Conservation (phyloP, 805 yeast species). For the Blastobotrys parvus region DNA sequence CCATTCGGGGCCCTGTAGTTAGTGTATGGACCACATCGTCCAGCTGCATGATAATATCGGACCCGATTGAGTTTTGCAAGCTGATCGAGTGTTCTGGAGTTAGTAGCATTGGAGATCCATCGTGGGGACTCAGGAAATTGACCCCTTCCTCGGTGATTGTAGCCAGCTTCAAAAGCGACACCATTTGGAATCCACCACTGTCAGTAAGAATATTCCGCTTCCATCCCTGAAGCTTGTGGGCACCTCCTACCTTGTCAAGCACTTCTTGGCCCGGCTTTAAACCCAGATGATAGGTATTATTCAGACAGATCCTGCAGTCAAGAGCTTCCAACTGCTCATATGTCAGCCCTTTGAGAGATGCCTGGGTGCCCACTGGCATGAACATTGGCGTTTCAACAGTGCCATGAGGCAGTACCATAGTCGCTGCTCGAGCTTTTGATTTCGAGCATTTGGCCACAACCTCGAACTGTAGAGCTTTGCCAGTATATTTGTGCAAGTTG, state of each 20-base stretch:
- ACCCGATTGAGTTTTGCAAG: slow-evolving; percentile 36
- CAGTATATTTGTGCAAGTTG: slow-evolving; percentile 8
- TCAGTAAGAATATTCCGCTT: slow-evolving; percentile 36
- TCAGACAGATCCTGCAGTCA: slow-evolving; percentile 36
- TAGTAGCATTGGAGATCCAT: slow-evolving; percentile 37
- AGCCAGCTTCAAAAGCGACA: slow-evolving; percentile 35
- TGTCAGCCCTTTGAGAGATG: slow-evolving; percentile 37
- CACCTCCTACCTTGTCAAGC: slow-evolving; percentile 36
- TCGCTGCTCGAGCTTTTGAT: slow-evolving; percentile 37
- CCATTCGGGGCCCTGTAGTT: slow-evolving; percentile 37
- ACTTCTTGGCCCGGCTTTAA: slow-evolving; percentile 36
- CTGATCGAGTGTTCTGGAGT: slow-evolving; percentile 41
- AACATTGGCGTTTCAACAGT: slow-evolving; percentile 37
- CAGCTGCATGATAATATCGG: slow-evolving; percentile 40
- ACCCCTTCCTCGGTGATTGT: slow-evolving; percentile 41
- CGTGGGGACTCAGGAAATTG: slow-evolving; percentile 37
- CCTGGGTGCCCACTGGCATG: slow-evolving; percentile 43
- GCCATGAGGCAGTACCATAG: slow-evolving; percentile 36
- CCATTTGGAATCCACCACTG: slow-evolving; percentile 41
- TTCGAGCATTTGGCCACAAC: slow-evolving; percentile 35
- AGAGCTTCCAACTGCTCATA: slow-evolving; percentile 33
- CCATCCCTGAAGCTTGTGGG: slow-evolving; percentile 36
- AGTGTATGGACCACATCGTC: slow-evolving; percentile 39
- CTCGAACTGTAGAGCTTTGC: slow-evolving; percentile 30
- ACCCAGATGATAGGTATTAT: slow-evolving; percentile 38